Percentiles rank a stretch among this genome's conserved stretches.
These are phyloP conservation scores for Beverwykella pulmonaria DNA, from an alignment of 495 filamentous ascomycete genomes.

Conservation along the genomic window DNA sequence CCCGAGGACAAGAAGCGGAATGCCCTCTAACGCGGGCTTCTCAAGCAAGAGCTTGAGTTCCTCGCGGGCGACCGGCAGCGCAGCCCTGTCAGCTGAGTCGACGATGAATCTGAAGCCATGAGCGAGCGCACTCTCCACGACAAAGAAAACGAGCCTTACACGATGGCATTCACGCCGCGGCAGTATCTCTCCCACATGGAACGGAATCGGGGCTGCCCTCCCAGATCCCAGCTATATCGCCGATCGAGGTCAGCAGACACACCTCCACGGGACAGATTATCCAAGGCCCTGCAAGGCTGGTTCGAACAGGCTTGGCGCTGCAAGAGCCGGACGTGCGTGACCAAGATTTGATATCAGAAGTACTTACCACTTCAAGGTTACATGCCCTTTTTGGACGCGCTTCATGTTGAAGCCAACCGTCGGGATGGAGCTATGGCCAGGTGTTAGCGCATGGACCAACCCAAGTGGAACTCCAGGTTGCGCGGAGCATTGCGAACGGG, in stretches of 20 bases:
- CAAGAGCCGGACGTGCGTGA: conserved; percentile 26
- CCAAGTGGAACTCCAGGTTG: conserved; percentile 9
- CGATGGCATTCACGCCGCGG: conserved; percentile 94
- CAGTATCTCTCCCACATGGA: conserved; percentile 99
- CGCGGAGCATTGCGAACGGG: conserved; percentile 17
- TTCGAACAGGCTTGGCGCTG: conserved; percentile 24
- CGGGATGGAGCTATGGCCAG: conserved; percentile 80
- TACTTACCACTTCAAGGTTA: conserved; percentile 91
- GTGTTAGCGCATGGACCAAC: conserved; percentile 39
- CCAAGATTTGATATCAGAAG: conserved; percentile 23
- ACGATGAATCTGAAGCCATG: conserved; percentile 74
- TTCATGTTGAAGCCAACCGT: conserved; percentile 99
- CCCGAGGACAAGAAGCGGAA: conserved; percentile 92
- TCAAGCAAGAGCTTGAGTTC: conserved; percentile 87
- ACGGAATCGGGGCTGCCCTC: conserved; percentile 94
- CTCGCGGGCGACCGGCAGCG: conserved; percentile 84
- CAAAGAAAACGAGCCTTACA: conserved; percentile 56
- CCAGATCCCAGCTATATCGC: conserved; percentile 80
- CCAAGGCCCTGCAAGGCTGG: conserved; percentile 24
- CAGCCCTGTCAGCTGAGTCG: conserved; percentile 80
- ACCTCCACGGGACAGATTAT: conserved; percentile 14
- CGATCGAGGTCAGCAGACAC: conserved; percentile 35
- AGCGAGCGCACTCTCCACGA: conserved; percentile 16
- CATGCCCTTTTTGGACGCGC: conserved; percentile 95
- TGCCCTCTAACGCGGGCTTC: conserved; percentile 82